These are phyloP conservation scores for Dunaliella primolecta DNA, from an alignment of 139 green algal genomes.

Conservation along the genomic window DNA sequence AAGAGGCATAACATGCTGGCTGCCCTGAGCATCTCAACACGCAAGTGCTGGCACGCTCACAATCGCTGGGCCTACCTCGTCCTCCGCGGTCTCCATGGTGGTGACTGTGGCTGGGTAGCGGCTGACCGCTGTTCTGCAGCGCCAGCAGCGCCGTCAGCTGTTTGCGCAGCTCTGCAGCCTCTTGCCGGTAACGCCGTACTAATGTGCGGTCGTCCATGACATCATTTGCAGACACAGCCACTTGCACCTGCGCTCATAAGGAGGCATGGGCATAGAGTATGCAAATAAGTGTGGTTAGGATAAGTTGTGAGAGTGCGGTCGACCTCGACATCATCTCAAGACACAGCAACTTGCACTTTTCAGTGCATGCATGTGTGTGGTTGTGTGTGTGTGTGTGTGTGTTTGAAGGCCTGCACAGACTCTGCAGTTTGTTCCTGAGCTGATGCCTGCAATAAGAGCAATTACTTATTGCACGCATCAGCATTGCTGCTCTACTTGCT, in stretches of 20 bases:
- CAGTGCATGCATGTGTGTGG: conserved; percentile 10
- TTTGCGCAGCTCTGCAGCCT: conserved; percentile 69
- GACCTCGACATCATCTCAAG: conserved; percentile 75
- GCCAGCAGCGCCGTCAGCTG: conserved; percentile 7
- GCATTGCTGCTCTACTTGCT: no score
- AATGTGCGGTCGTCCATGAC: conserved; percentile 76
- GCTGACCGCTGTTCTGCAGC: neutral
- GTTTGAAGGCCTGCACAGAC: no score
- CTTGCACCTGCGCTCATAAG: conserved; percentile 13
- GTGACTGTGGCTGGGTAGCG: neutral
- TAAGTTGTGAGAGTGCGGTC: no score
- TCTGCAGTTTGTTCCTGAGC: no score
- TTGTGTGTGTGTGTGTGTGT: conserved; percentile 10
- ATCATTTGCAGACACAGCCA: conserved; percentile 57
- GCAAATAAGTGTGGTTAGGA: no score
- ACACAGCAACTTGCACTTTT: conserved; percentile 8
- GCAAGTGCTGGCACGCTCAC: neutral
- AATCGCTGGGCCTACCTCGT: no score
- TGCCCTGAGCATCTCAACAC: no score
- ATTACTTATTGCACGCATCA: no score
- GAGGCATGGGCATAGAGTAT: no score
- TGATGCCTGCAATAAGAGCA: no score
- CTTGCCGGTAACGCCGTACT: conserved; percentile 78
- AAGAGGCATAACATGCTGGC: no score
- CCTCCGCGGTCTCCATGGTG: no score